Evolutionary conservation across 1,139 yeast species (phyloP).

Genomic region (Candida mesenterica): DNA sequence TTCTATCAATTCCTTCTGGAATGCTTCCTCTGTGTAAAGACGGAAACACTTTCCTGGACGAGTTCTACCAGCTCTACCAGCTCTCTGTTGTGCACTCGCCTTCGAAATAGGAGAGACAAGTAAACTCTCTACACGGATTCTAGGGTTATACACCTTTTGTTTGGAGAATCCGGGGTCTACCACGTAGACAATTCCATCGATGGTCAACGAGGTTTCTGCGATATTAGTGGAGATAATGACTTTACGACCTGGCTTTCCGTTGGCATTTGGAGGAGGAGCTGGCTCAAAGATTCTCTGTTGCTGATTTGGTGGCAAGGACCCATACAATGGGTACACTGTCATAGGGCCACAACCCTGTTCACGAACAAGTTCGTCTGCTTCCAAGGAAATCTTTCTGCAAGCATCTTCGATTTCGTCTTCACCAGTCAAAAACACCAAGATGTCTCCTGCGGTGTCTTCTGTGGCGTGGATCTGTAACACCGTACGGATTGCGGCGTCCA

Average conservation of each 20-base stretch:
- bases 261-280: conserved; percentile 64
- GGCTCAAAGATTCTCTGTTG: conserved; percentile 92
- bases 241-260: conserved; percentile 89
- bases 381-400: conserved; percentile 80
- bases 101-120: conserved; percentile 95
- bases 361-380: conserved; percentile 82
- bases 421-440: conserved; percentile 86
- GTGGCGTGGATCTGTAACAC: conserved; percentile 96
- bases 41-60: conserved; percentile 98
- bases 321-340: conserved; percentile 87
- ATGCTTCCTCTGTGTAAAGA: conserved; percentile 94
- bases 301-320: conserved; percentile 93
- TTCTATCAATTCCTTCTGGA: conserved; percentile 87
- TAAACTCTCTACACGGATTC: conserved; percentile 91
- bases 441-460: conserved; percentile 84
- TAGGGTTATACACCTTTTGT: conserved; percentile 94
- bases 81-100: conserved; percentile 97
- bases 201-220: conserved; percentile 96
- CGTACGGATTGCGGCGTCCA: conserved; percentile 92
- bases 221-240: conserved; percentile 93
- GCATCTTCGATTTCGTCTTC: conserved; percentile 99
- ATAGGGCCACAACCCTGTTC: conserved; percentile 91
- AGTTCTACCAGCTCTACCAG: conserved; percentile 99
- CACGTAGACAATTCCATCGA: conserved; percentile 95
- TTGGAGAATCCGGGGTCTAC: conserved; percentile 97